Evolutionary conservation across 306 rosid species (phyloP).

Genomic region (Vigna nakashimae): DNA sequence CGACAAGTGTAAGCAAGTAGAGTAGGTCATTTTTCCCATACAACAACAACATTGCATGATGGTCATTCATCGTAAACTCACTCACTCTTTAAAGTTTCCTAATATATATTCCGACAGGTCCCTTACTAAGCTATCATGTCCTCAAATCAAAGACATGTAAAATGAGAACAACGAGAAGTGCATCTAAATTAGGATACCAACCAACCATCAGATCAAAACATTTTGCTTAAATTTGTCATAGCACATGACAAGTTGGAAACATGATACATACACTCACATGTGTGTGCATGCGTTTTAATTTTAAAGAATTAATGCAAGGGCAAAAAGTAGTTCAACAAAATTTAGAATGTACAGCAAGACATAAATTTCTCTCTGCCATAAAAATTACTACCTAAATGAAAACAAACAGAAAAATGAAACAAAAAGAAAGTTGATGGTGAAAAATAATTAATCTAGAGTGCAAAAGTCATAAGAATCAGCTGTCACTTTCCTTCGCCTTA

Average conservation of each 20-base stretch:
- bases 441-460: not conserved
- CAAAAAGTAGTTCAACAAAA: not conserved
- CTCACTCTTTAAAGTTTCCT: not conserved
- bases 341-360: not conserved
- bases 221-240: not conserved
- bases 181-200: not conserved
- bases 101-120: not conserved
- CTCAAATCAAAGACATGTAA: not conserved
- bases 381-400: not conserved
- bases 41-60: not conserved
- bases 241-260: not conserved
- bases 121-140: not conserved
- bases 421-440: not conserved
- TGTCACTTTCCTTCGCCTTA: conserved; percentile 40
- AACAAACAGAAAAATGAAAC: not conserved
- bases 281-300: not conserved
- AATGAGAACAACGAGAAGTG: too few species aligned
- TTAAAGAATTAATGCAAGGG: not conserved
- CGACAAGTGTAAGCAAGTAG: not conserved
- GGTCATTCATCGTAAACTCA: not conserved
- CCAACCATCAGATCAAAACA: not conserved
- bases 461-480: conserved; percentile 33
- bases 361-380: not conserved
- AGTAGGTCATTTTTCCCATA: not conserved
- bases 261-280: not conserved